phyloP scores from a whole-genome alignment of 1,284 basidiomycete species.

The Tausonia pullulans region DNA sequence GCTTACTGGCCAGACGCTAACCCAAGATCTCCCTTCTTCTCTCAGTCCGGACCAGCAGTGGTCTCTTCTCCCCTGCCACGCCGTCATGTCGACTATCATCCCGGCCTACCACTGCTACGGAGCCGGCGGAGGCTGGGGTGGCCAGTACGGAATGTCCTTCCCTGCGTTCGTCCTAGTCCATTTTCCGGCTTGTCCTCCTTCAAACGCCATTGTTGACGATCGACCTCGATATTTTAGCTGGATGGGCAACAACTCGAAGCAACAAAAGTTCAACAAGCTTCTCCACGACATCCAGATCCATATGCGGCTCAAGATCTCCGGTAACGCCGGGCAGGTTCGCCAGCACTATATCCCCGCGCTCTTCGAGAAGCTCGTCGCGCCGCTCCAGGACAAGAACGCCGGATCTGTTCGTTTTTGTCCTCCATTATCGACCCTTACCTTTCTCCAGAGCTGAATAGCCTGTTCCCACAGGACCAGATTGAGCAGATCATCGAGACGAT shows the following conservation, averaged over 20 bases:
- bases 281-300: constrained; percentile 84
- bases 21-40: not conserved
- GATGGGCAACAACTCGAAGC: constrained; percentile 95
- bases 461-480: constrained; percentile 50
- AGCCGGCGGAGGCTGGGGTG: constrained; percentile 52
- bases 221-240: constrained; percentile 47
- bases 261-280: constrained; percentile 65
- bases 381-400: constrained; percentile 50
- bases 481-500: constrained; percentile 72
- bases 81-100: constrained; percentile 74
- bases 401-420: constrained; percentile 36
- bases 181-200: constrained; percentile 1
- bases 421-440: not conserved
- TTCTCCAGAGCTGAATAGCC: not conserved
- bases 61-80: constrained; percentile 88
- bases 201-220: constrained; percentile 7
- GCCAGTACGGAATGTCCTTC: constrained; percentile 58
- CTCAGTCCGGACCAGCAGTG: constrained; percentile 84
- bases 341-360: constrained; percentile 82
- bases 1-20: not conserved
- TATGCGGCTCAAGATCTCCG: constrained; percentile 88
- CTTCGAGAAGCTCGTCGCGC: constrained; percentile 64
- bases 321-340: constrained; percentile 75
- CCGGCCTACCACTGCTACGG: constrained; percentile 77
- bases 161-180: constrained; percentile 51